Base-by-base conservation (phyloP, 257 asterid genomes). In the Solanum ossicruentum region DNA sequence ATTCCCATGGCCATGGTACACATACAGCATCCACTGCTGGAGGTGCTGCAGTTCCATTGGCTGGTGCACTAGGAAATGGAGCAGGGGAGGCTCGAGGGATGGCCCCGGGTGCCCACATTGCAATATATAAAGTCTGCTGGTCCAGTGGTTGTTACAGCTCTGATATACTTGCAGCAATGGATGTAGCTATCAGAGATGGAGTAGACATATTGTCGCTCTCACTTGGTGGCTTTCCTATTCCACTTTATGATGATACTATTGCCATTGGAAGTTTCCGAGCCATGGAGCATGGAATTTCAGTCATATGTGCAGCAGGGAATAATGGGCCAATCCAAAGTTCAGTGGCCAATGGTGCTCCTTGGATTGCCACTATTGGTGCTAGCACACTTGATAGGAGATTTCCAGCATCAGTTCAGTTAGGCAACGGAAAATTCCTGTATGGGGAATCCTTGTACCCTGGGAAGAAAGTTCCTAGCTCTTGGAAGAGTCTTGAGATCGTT, bases 181-280 rank as follows among this genome's bases (percentile, higher is more conserved):
- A 96, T 55, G 88, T 72, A 8, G 95, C 98, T 49, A 96, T 96
- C 57, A 85, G 88, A 73, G 99, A 96, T 55, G 96, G 98, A 43
- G 98, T 96, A 3, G 97, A 96, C 57, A 84, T 96, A 54, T 92
- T 96, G 8, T 94, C 99, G 2, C 96, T 96, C 83, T 94, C 98
- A 32, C 85, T 96, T 9, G 99, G 98, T 4, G 97, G 98, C 83
- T 93, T 94, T 83, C 98, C 98, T 0, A 86, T 93, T 28, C 98
- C 98, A 8, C 94, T 94, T 17, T 92, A 92, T 32, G 98, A 94
- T 83, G 98, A 96, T 88, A 93, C 89, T 18, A 94, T 94, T 23
- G 99, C 98, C 86, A 92, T 94, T 11, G 98, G 99, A 23, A 93
- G 98, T 86, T 96, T 92, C 73, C 92, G 98, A 54, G 99, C 98